Base-by-base conservation (phyloP, 208 protist genomes). In the Trypanosoma platydactyli region DNA sequence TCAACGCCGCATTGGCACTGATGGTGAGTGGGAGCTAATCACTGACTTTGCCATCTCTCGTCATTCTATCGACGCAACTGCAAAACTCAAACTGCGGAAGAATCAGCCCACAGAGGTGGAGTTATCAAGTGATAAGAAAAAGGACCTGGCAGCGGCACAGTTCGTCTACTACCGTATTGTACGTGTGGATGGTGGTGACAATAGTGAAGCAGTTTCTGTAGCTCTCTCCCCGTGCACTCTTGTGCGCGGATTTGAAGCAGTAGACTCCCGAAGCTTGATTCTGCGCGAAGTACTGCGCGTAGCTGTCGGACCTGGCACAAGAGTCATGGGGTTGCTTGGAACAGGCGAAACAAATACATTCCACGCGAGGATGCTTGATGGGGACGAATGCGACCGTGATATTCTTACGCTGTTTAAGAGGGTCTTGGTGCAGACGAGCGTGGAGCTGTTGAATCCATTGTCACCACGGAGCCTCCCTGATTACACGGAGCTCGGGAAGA, bases 391-490 rank as follows among this genome's bases (percentile, higher is more conserved):
- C 69, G 91, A 96, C 59, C 72, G 62, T 66, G 80, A 71, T 63
- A 81, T 96, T 29, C 80, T 96, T 41, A 82, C 72, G 12, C 83
- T 96, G 1, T 96, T 96, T 71, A 84, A 86, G n/a, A 76, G 74
- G 12, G 88, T 94, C 59, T 72, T 59, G 24, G 67, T 86, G 55
- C 71, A 74, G 25, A 72, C 73, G 40, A 72, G 72, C 48, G 42
- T 94, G 0, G 67, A 66, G 1, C 63, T 94, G 11, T 62, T 85
- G 54, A 76, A 72, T 41, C 75, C 79, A 6, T 65, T 68, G 4
- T 46, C 73, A 15, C 63, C 74, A 20, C 60, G 67, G 16, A 76
- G 58, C 45, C 79, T 70, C 60, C 81, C 90, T 51, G 72, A 83
- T 53, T 96, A 96, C 78, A 77, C 82, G 42, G 82, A 96, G 40